Conservation (phyloP, 805 yeast genomes). For the Candida patagonica region DNA sequence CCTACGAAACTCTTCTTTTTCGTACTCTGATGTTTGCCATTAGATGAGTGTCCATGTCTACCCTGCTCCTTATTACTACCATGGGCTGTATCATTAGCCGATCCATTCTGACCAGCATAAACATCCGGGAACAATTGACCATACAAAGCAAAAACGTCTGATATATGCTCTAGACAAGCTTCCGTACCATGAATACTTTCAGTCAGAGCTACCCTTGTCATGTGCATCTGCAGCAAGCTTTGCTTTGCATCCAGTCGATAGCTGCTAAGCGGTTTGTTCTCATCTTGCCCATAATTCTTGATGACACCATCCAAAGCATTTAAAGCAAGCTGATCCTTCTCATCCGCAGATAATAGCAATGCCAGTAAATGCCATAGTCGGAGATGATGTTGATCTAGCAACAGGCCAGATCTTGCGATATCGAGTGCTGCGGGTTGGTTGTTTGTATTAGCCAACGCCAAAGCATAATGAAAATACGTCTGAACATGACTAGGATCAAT, state of each 20-base stretch:
- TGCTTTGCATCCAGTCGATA: constrained; percentile 27
- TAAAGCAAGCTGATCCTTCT: constrained; percentile 46
- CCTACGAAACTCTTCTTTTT: neutral
- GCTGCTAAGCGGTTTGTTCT: neutral
- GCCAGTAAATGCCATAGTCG: constrained; percentile 61
- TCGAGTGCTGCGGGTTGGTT: constrained; percentile 20
- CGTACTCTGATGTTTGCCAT: neutral
- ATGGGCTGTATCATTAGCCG: neutral
- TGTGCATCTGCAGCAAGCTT: constrained; percentile 51
- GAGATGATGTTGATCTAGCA: constrained; percentile 41
- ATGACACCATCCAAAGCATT: constrained; percentile 47
- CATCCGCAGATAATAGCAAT: constrained; percentile 52
- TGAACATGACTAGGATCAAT: constrained; percentile 12
- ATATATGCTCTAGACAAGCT: constrained; percentile 53
- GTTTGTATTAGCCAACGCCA: constrained; percentile 19
- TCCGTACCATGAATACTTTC: constrained; percentile 51
- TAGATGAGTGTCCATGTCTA: neutral
- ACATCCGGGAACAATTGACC: constrained; percentile 36
- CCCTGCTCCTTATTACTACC: neutral
- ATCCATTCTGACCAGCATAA: neutral
- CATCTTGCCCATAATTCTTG: constrained; percentile 16
- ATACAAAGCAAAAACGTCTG: constrained; percentile 55
- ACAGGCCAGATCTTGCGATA: constrained; percentile 19
- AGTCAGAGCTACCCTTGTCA: constrained; percentile 64
- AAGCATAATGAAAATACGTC: constrained; percentile 22